phyloP scores from a whole-genome alignment of 345 rosid species.

The Pistacia atlantica region DNA sequence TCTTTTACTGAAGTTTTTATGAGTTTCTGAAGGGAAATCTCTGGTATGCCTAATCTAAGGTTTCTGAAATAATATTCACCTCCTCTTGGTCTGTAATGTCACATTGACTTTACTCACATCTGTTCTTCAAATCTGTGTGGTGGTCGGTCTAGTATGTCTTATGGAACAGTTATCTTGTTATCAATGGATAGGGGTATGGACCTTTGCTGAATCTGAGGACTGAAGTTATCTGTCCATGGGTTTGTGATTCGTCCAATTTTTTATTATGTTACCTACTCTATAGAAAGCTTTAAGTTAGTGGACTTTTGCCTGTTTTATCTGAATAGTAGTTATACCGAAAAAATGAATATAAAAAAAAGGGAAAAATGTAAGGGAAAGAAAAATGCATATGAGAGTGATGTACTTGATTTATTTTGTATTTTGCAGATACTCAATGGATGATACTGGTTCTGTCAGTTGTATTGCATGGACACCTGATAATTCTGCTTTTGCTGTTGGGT shows the following conservation, averaged over 20 bases:
- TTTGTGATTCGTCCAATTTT: not conserved
- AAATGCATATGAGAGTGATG: not conserved
- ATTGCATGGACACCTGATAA: slow-evolving; percentile 98
- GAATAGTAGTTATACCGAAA: too few relatives aligned
- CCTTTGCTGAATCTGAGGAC: too few relatives aligned
- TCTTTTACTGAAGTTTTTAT: not conserved
- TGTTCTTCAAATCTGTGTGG: not conserved
- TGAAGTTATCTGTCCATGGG: not conserved
- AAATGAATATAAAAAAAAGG: too few relatives aligned
- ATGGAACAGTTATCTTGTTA: not conserved
- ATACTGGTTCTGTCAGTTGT: slow-evolving; percentile 92
- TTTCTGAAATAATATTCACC: not conserved
- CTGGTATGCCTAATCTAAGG: not conserved
- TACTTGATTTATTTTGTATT: slow-evolving; percentile 17
- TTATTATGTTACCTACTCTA: too few relatives aligned
- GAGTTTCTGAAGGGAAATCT: not conserved
- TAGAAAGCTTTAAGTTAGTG: not conserved
- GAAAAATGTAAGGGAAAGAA: too few relatives aligned
- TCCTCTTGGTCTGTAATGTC: too few relatives aligned
- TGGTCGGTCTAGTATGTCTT: not conserved
- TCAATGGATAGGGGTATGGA: not conserved
- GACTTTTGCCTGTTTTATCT: not conserved
- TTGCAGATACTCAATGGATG: slow-evolving; percentile 85
- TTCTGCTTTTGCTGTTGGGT: slow-evolving; percentile 99
- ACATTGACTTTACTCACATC: too few relatives aligned